Evolutionary conservation across 306 rosid species (phyloP).

Genomic region (Boehmeria nivea): DNA sequence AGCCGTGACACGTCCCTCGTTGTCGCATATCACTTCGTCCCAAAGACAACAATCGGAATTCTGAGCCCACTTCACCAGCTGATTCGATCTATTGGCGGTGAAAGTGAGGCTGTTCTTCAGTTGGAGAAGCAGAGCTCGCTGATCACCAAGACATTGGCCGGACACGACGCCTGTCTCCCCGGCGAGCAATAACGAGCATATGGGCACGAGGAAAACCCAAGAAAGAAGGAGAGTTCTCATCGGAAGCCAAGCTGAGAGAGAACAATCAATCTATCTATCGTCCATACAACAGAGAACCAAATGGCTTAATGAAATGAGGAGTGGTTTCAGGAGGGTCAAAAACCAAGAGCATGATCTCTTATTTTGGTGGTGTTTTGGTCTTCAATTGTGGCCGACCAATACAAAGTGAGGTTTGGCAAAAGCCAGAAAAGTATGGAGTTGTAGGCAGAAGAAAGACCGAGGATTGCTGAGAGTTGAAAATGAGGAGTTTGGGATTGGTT

Average conservation of each 20-base stretch:
- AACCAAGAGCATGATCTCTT: no score
- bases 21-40: slow-evolving; percentile 42
- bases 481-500: no score
- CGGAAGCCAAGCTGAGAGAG: background rate
- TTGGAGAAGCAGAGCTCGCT: slow-evolving; percentile 33
- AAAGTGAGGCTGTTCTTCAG: slow-evolving; percentile 32
- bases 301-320: background rate
- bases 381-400: no score
- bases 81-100: background rate
- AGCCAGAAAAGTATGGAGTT: no score
- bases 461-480: no score
- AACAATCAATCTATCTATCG: background rate
- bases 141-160: slow-evolving; percentile 36
- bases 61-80: slow-evolving; percentile 31
- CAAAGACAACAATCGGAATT: slow-evolving; percentile 34
- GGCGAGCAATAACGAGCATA: slow-evolving; percentile 5
- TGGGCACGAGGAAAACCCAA: slow-evolving; percentile 19
- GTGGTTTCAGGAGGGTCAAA: background rate
- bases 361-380: no score
- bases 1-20: slow-evolving; percentile 10
- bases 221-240: slow-evolving; percentile 28
- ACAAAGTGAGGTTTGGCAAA: no score
- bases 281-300: background rate
- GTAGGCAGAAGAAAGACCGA: no score
- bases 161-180: slow-evolving; percentile 9